Conservation (phyloP, 176 grass and related monocot genomes). For the Triticum monococcum region DNA sequence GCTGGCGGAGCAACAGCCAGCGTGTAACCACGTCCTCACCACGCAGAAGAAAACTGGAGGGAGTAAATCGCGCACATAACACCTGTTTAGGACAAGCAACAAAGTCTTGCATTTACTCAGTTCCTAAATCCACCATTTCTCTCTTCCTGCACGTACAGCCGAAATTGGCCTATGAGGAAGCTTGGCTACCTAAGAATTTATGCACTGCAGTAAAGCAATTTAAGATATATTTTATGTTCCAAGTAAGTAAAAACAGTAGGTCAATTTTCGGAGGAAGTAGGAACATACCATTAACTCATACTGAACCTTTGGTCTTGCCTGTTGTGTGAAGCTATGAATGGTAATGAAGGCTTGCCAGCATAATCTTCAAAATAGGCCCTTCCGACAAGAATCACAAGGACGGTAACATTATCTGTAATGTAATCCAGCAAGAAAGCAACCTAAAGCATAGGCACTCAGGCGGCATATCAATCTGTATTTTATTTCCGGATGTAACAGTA, state of each 20-base stretch:
- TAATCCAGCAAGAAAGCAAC: constrained; percentile 1
- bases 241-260: not conserved
- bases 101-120: no score
- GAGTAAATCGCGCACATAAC: not conserved
- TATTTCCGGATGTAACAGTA: not conserved
- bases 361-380: not conserved
- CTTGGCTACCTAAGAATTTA: not conserved
- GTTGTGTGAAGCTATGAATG: not conserved
- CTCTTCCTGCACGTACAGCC: no score
- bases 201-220: not conserved
- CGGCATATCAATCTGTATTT: not conserved
- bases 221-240: not conserved
- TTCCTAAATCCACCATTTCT: no score
- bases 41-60: not conserved
- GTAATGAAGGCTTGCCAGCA: not conserved
- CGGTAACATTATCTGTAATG: not conserved
- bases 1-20: not conserved
- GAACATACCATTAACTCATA: not conserved
- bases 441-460: constrained; percentile 10
- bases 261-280: not conserved
- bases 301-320: not conserved
- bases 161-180: not conserved
- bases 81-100: not conserved
- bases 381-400: not conserved
- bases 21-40: not conserved